Percentiles rank a stretch among this genome's conserved stretches.
phyloP scores from a whole-genome alignment of 225 moss, liverwort and hornwort species.

The Antitrichia curtipendula region DNA sequence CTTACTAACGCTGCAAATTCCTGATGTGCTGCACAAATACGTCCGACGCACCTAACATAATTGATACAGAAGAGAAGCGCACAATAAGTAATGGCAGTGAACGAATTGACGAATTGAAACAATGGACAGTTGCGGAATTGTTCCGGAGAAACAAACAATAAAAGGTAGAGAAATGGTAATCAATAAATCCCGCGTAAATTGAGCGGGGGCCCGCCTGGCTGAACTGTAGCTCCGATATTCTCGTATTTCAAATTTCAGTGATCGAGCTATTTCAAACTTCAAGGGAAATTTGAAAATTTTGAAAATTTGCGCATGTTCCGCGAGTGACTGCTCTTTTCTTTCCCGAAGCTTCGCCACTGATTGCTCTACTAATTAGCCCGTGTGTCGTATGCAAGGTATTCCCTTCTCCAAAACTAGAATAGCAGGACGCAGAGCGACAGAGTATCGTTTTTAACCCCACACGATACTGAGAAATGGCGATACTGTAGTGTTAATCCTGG shows the following conservation, averaged over 20 bases:
- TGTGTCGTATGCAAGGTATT: background rate
- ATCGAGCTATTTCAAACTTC: background rate
- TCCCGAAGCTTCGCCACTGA: background rate
- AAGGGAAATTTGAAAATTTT: background rate
- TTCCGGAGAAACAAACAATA: background rate
- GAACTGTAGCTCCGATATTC: background rate
- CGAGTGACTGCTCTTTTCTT: background rate
- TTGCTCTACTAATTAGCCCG: background rate
- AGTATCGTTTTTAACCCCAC: background rate
- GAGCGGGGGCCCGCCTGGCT: background rate
- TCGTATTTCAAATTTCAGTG: background rate
- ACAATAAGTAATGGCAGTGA: background rate
- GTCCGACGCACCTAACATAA: background rate
- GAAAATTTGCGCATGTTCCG: background rate
- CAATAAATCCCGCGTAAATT: background rate
- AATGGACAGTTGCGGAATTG: background rate
- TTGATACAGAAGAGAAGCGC: background rate
- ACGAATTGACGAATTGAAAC: background rate
- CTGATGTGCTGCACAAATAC: background rate
- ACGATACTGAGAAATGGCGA: background rate
- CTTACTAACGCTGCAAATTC: background rate
- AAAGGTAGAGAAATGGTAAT: background rate
- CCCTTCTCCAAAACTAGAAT: background rate
- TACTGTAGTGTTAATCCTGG: background rate
- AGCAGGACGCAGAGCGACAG: background rate